Evolutionary conservation across 208 protist species (phyloP).

Genomic region (Acanthamoeba royreba): DNA sequence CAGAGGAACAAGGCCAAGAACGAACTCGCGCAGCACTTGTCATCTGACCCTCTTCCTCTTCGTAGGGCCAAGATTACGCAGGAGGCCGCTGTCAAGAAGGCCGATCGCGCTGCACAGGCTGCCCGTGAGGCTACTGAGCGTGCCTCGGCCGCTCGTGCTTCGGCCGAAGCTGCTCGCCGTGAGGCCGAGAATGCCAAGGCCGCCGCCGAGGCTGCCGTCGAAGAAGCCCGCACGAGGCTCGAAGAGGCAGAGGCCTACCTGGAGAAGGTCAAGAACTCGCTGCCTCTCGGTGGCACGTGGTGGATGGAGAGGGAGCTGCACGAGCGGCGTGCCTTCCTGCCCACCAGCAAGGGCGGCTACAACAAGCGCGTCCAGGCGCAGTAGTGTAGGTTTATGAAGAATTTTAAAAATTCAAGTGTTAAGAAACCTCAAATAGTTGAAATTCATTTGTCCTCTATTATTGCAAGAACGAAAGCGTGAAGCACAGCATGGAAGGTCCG

Average conservation of each 20-base stretch:
- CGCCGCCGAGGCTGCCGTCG: conserved; percentile 44
- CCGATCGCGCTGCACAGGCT: conserved; percentile 24
- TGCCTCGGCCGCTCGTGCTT: not conserved
- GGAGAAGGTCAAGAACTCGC: conserved; percentile 51
- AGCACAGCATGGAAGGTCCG: too few species aligned
- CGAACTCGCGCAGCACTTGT: conserved; percentile 24
- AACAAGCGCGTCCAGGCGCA: not conserved
- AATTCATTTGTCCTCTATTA: too few species aligned
- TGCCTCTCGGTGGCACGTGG: conserved; percentile 47
- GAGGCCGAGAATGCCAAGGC: conserved; percentile 39
- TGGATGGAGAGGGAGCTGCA: conserved; percentile 58
- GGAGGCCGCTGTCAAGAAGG: conserved; percentile 56
- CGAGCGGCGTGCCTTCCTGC: conserved; percentile 54
- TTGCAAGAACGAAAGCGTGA: too few species aligned
- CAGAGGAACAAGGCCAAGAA: conserved; percentile 48
- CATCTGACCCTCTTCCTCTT: conserved; percentile 20
- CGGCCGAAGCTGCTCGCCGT: not conserved
- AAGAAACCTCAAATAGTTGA: too few species aligned
- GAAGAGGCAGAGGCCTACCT: conserved; percentile 46
- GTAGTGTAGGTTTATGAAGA: too few species aligned
- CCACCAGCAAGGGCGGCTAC: conserved; percentile 44
- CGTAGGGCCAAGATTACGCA: conserved; percentile 20
- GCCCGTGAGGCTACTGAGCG: conserved; percentile 10
- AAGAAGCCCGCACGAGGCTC: conserved; percentile 35
- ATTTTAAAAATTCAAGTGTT: too few species aligned